Evolutionary conservation across 805 yeast genomes (phyloP), one percentile per base, ranked within the genome.

Genomic region (Ascoidea asiatica): DNA sequence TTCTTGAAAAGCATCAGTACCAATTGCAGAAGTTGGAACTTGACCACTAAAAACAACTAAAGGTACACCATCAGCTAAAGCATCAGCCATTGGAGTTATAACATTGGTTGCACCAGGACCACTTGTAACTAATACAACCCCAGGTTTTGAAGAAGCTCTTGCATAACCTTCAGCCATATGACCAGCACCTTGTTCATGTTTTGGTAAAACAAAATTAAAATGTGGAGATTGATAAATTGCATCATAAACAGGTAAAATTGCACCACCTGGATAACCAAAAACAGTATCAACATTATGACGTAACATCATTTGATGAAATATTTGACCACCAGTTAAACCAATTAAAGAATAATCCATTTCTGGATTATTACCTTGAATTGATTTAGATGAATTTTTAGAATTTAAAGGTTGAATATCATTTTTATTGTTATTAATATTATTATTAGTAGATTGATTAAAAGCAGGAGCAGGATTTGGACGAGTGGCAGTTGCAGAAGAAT

Each of bases 141-240:
- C 98, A 13, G 97, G 94, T 65, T 86, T 92, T 41, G 72, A 64
- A 18, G 78, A 66, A 38, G 95, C 98, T 53, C 95, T 75, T 46
- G 98, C 97, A 55, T 92, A 92, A 48, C 98, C 98, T 67, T 92
- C 97, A 46, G 98, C 98, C 97, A 92, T 92, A 66, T 92, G 98
- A 44, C 98, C 98, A 17, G 97, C 98, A 62, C 98, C 98, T 67
- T 92, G 98, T 65, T 92, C 98, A 63, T 92, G 97, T 57, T 94
- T 77, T 42, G 98, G 98, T 51, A 92, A 69, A 46, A 92, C 85
- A 60, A 92, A 92, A 54, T 81, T 77, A 72, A 92, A 90, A 57
- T 83, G 77, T 46, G 81, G 79, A 19, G 95, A 84, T 68, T 90
- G 83, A 71, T 82, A 85, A 54, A 92, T 92, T 53, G 97, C 97